Percentiles rank a stretch among this genome's conserved stretches.
Conservation (phyloP, 768 basidiomycete genomes). For the Lentinula sp. region DNA sequence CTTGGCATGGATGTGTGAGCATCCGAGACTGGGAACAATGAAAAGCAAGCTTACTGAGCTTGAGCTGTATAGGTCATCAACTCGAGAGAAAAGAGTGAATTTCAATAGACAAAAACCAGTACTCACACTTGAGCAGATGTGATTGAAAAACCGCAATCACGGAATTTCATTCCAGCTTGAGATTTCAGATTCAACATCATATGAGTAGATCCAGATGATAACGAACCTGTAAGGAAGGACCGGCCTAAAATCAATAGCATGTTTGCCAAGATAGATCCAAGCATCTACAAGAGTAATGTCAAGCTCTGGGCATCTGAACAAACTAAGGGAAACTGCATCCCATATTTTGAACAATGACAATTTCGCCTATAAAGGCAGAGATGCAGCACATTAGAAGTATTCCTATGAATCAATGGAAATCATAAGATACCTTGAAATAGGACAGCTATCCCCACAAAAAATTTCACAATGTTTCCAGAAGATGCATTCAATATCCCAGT, state of each 20-base stretch:
- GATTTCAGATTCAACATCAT: background rate
- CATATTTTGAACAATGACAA: constrained; percentile 91
- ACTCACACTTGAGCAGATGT: constrained; percentile 85
- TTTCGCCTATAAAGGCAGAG: constrained; percentile 43
- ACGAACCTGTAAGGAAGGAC: constrained; percentile 76
- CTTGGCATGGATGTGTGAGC: constrained; percentile 22
- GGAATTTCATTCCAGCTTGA: constrained; percentile 56
- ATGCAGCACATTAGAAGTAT: background rate
- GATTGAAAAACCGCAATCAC: constrained; percentile 68
- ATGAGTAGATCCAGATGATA: background rate
- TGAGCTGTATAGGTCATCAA: constrained; percentile 24
- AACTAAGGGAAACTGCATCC: constrained; percentile 24
- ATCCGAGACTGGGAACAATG: background rate
- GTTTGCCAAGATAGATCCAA: constrained; percentile 89
- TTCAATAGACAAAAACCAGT: background rate
- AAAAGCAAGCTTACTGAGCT: constrained; percentile 32
- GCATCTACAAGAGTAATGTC: constrained; percentile 43
- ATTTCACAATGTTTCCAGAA: constrained; percentile 79
- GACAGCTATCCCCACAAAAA: constrained; percentile 85
- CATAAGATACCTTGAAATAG: constrained; percentile 56
- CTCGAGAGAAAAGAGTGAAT: constrained; percentile 2
- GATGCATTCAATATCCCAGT: constrained; percentile 84
- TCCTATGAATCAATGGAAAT: background rate
- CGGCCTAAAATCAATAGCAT: constrained; percentile 85
- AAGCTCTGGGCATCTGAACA: background rate